Conservation (phyloP, 306 rosid species). For the Castanea mollissima region DNA sequence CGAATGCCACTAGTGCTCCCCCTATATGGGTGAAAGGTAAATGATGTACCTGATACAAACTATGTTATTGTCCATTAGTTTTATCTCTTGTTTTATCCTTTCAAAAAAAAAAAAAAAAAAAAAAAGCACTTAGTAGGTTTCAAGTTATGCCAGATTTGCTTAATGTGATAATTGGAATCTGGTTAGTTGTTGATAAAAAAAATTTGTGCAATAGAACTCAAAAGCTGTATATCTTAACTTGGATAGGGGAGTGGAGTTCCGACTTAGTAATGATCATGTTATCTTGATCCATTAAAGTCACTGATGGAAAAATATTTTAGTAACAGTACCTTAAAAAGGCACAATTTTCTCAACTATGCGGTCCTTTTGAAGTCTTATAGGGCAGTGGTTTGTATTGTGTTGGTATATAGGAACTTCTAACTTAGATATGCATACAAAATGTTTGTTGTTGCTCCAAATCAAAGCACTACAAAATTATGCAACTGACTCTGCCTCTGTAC, state of each 20-base stretch:
- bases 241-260: neutral
- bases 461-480: neutral
- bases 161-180: neutral
- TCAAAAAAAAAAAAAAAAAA: no score
- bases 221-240: neutral
- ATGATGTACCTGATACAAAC: slow-evolving; percentile 2
- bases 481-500: neutral
- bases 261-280: neutral
- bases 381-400: neutral
- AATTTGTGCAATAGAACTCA: neutral
- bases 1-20: slow-evolving; percentile 87
- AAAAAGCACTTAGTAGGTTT: neutral
- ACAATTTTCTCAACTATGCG: neutral
- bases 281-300: neutral
- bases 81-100: neutral
- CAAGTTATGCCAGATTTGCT: neutral
- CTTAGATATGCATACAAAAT: no score
- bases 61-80: neutral
- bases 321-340: neutral
- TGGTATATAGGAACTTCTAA: no score
- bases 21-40: slow-evolving; percentile 99
- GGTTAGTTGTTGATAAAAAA: neutral
- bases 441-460: no score
- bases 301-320: neutral
- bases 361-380: neutral